These are phyloP conservation scores for Arabis alpina DNA, from an alignment of 345 rosid species.

Conservation along the genomic window DNA sequence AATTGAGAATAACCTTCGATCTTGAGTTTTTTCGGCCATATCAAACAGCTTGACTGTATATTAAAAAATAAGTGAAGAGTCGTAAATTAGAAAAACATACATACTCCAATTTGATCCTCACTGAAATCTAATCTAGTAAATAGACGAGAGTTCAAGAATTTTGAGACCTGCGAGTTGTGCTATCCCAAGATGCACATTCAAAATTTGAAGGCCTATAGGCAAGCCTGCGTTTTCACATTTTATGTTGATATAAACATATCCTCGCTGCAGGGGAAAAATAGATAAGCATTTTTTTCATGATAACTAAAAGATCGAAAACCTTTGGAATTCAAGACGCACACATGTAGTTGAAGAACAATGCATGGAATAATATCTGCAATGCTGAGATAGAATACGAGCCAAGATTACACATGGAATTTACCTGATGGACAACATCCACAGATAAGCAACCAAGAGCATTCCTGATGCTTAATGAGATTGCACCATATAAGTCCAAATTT, in stretches of 20 bases:
- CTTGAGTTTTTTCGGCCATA: constrained; percentile 12
- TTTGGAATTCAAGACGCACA: neutral
- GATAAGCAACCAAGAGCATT: constrained; percentile 23
- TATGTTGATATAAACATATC: constrained; percentile 19
- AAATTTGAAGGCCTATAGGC: constrained; percentile 27
- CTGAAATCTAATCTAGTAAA: too few species aligned
- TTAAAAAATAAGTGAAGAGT: constrained; percentile 5
- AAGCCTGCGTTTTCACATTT: constrained; percentile 25
- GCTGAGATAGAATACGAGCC: neutral
- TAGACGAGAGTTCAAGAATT: neutral
- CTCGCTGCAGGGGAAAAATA: neutral
- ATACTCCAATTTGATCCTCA: neutral
- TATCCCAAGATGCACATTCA: constrained; percentile 28
- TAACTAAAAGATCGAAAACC: neutral
- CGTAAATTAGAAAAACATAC: neutral
- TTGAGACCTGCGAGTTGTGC: constrained; percentile 24
- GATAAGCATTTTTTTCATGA: neutral
- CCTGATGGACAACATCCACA: constrained; percentile 21
- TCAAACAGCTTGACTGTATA: constrained; percentile 22
- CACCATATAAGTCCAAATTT: constrained; percentile 18
- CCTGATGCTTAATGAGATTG: constrained; percentile 30
- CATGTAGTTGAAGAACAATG: neutral
- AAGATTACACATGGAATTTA: neutral
- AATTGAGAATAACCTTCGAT: constrained; percentile 20
- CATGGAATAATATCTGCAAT: neutral